These are phyloP conservation scores for Aethionema arabicum DNA, from an alignment of 345 rosid species.

Conservation along the genomic window DNA sequence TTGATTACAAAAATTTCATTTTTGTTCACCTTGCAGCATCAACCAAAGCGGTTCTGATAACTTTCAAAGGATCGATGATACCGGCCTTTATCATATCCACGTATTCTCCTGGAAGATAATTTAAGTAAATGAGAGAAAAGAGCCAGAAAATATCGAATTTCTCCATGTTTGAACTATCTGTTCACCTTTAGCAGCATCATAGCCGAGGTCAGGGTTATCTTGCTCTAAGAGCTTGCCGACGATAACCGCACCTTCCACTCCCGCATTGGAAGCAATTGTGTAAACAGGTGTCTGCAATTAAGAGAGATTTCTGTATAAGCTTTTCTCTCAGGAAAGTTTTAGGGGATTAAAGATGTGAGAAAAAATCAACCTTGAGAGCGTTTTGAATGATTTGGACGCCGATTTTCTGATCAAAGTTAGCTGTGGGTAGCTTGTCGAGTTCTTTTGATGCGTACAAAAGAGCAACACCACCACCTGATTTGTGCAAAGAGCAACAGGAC, in stretches of 20 bases:
- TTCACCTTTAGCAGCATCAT: conserved; percentile 94
- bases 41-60: conserved; percentile 90
- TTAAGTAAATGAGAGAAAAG: background rate
- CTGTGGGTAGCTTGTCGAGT: conserved; percentile 79
- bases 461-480: conserved; percentile 91
- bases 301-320: background rate
- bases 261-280: conserved; percentile 84
- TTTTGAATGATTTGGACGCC: conserved; percentile 97
- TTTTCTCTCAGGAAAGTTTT: background rate
- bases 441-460: conserved; percentile 88
- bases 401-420: conserved; percentile 87
- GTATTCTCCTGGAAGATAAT: conserved; percentile 60
- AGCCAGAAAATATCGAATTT: background rate
- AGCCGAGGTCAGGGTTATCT: conserved; percentile 80
- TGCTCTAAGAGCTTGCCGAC: conserved; percentile 94
- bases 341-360: background rate
- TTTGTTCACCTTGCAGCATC: conserved; percentile 81
- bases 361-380: conserved; percentile 72
- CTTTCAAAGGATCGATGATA: conserved; percentile 90
- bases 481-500: background rate
- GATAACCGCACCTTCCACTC: conserved; percentile 95
- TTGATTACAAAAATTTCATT: background rate
- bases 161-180: background rate
- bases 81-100: conserved; percentile 96
- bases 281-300: conserved; percentile 72